Evolutionary conservation across 2,329 filamentous ascomycete genomes (phyloP).

Genomic region (Epichloe sylvatica): DNA sequence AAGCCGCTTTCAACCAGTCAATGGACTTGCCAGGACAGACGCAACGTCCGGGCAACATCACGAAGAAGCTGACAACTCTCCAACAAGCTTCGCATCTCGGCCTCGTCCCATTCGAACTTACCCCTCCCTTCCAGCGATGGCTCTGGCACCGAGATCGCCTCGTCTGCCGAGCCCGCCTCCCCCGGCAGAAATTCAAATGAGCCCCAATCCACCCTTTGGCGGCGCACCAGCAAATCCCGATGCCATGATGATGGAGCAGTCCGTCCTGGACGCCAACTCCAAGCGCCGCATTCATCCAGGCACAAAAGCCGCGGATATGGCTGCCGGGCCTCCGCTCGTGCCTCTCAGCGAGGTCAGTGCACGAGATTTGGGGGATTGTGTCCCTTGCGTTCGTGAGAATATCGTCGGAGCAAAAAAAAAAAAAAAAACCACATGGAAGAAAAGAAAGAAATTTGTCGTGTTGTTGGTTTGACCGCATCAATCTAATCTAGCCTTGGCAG

Average conservation of each 20-base stretch:
- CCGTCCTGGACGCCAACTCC: conserved; percentile 56
- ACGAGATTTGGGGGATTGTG: background rate
- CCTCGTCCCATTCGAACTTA: background rate
- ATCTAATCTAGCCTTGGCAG: conserved; percentile 28
- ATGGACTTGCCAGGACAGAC: too few species aligned
- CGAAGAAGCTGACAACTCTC: background rate
- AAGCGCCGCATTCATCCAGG: conserved; percentile 80
- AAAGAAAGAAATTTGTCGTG: too few species aligned
- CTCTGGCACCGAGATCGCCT: conserved; percentile 62
- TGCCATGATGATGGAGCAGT: conserved; percentile 49
- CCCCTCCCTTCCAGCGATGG: conserved; percentile 27
- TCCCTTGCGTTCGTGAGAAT: too few species aligned
- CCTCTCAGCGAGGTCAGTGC: conserved; percentile 63
- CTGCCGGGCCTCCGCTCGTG: conserved; percentile 75
- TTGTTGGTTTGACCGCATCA: too few species aligned
- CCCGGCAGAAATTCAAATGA: conserved; percentile 88
- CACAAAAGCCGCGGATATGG: conserved; percentile 86
- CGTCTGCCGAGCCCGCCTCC: conserved; percentile 90
- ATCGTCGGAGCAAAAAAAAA: background rate
- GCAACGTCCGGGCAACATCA: too few species aligned
- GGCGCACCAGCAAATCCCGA: conserved; percentile 38
- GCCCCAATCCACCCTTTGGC: conserved; percentile 58
- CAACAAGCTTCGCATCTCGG: background rate
- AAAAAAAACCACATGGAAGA: too few species aligned
- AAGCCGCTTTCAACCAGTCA: conserved; percentile 4